Evolutionary conservation across 768 basidiomycete species (phyloP), one percentile per base, ranked within the genome.

Genomic region (Boletus barrowsii): DNA sequence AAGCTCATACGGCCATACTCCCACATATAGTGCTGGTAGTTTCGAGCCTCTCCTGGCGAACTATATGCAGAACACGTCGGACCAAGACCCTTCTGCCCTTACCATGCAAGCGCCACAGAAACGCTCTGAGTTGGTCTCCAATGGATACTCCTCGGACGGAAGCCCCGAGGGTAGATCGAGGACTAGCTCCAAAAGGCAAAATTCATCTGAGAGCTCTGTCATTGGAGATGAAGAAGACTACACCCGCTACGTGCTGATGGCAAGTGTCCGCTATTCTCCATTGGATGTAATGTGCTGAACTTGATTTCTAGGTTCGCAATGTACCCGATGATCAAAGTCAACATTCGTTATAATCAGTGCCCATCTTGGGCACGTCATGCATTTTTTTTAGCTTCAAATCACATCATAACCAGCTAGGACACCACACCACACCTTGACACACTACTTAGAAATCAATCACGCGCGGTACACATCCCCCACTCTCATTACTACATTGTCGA

Each of bases 21-120:
- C 76, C 42, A 77, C 78, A 56, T 73, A 79, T 42, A 81, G 81
- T 55, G 75, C 73, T 3, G 82, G 78, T 14, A 87, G 84, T 68
- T 77, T 77, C 51, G 86, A 87, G 58, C 83, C 83, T 26, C 71
- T 87, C 20, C 69, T 87, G 44, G 76, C 79, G 24, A 69, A 74
- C 13, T 81, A 75, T 53, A 67, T 69, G 37, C 72, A 73, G 14
- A 55, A 60, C 54, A 15, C 43, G 22, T 51, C 65, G 20, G 65
- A 70, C 20, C 64, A 60, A 46, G 62, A 61, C 17, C 26, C 43
- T 29, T 53, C 54, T 37, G 37, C 37, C 13, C 53, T 41, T 29
- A 42, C 54, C 33, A 46, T 43, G 42, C 70, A 67, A 24, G 64
- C 58, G 17, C 73, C 76, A 36, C 73, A 67, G 40, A 73, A 69